Conservation (phyloP, 768 basidiomycete genomes). For the Astraeus odoratus region DNA sequence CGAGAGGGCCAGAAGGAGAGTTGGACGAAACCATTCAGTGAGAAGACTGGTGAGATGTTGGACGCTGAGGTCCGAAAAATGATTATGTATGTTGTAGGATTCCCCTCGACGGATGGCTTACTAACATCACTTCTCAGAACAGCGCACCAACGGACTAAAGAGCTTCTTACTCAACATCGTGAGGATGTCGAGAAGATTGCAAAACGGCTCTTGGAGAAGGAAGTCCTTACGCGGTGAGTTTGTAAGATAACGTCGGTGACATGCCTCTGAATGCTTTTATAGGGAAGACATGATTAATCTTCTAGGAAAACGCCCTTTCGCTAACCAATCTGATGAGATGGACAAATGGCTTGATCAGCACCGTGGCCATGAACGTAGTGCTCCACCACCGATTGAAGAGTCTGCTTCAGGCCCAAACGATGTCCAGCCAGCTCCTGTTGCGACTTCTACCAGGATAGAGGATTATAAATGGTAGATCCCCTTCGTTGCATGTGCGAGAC, state of each 20-base stretch:
- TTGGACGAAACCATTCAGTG: constrained; percentile 97
- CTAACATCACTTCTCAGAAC: constrained; percentile 32
- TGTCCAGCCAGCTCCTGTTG: constrained; percentile 43
- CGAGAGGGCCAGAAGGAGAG: constrained; percentile 73
- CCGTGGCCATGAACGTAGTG: constrained; percentile 48
- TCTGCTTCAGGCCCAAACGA: constrained; percentile 30
- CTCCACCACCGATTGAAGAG: constrained; percentile 59
- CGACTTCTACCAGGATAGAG: constrained; percentile 35
- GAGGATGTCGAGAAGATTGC: constrained; percentile 94
- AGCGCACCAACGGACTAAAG: constrained; percentile 79
- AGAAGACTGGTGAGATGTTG: constrained; percentile 92
- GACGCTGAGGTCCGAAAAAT: constrained; percentile 92
- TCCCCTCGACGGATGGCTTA: neutral
- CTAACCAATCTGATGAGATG: constrained; percentile 82
- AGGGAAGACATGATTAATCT: constrained; percentile 86
- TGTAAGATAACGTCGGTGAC: constrained; percentile 1
- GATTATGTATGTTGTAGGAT: constrained; percentile 57
- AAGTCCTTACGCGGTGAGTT: constrained; percentile 84
- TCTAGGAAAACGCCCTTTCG: constrained; percentile 78
- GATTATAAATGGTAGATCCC: constrained; percentile 20
- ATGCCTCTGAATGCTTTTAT: constrained; percentile 3
- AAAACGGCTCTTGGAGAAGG: constrained; percentile 82
- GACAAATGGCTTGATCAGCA: constrained; percentile 94
- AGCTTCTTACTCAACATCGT: constrained; percentile 73
- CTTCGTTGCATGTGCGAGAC: neutral